These are phyloP conservation scores for Mimosa pudica DNA, from an alignment of 306 rosid species.

Conservation along the genomic window DNA sequence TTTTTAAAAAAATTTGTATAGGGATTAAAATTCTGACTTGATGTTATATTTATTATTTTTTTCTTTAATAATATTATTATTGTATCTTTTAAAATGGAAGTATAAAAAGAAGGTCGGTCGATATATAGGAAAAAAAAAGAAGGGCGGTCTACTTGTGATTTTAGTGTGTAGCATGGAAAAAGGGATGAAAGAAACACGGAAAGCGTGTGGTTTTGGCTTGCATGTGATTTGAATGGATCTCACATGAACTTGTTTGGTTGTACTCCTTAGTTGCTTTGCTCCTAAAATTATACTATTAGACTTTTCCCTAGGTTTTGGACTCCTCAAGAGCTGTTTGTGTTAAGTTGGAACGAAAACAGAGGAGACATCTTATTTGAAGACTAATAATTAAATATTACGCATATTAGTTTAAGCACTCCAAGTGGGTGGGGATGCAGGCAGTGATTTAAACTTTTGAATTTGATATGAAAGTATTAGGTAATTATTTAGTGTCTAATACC, in stretches of 20 bases:
- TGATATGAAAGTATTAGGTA: neutral
- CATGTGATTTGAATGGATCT: conserved; percentile 1
- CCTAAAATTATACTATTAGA: neutral
- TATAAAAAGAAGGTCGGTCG: neutral
- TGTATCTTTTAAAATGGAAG: neutral
- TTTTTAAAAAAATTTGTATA: too few relatives aligned
- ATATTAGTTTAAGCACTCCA: neutral
- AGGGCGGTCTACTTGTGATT: neutral
- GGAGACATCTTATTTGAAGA: neutral
- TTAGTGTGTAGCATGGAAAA: neutral
- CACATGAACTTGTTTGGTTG: conserved; percentile 5
- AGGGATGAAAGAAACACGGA: neutral
- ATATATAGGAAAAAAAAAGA: neutral
- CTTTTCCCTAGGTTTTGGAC: neutral
- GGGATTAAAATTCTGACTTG: too few relatives aligned
- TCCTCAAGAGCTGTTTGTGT: neutral
- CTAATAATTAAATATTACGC: neutral
- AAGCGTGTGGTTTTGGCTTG: conserved; percentile 17
- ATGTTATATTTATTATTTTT: neutral
- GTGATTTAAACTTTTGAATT: neutral
- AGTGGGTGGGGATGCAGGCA: neutral
- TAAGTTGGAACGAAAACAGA: neutral
- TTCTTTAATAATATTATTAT: neutral
- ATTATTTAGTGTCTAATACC: neutral
- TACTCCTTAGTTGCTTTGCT: neutral